Base-by-base conservation (phyloP, 306 rosid species). In the Ziziphus jujuba region DNA sequence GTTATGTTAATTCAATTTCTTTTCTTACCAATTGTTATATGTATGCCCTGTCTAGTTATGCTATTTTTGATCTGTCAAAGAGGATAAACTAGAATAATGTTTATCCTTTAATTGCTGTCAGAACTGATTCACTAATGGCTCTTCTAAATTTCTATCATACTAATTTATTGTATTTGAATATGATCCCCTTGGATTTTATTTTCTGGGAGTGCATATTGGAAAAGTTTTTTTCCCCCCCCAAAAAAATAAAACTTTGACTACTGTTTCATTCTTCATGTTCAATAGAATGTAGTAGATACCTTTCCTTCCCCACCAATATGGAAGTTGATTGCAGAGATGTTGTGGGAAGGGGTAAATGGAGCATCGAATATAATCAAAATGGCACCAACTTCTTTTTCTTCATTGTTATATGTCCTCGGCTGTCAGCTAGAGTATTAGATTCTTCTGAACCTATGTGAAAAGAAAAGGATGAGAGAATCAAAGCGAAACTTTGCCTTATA, bases 351-450 rank as follows among this genome's bases (percentile, higher is more conserved):
- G 63, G 73, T 28, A 66, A 64, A 24, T 50, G 66, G 44, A 19
- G 68, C 12, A n/a, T 52, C 51, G 82, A 78, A 81, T 75, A n/a
- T 50, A 10, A 16, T 19, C 55, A 10, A 50, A 16, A 21, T 49
- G 21, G 19, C 45, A 40, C 54, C 54, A 49, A 49, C 21, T 17
- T 50, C 1, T 50, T 16, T 7, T 50, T 50, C 66, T 56, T 51
- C 24, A 28, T 58, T 70, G 67, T 61, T 40, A 40, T 0, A 40
- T 40, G 45, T 10, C 10, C 12, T 40, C 0, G 10, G 45, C 45
- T 8, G 2, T 40, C 28, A 76, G 53, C 59, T 38, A 40, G 77
- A 68, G 63, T 22, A 81, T 71, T 53, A 59, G 80, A 82, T 82
- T 82, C 87, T 35, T 43, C 70, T 25, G 25, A 59, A 55, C n/a